phyloP scores from a whole-genome alignment of 1,139 yeast genomes.

The Suhomyces chickasaworum region DNA sequence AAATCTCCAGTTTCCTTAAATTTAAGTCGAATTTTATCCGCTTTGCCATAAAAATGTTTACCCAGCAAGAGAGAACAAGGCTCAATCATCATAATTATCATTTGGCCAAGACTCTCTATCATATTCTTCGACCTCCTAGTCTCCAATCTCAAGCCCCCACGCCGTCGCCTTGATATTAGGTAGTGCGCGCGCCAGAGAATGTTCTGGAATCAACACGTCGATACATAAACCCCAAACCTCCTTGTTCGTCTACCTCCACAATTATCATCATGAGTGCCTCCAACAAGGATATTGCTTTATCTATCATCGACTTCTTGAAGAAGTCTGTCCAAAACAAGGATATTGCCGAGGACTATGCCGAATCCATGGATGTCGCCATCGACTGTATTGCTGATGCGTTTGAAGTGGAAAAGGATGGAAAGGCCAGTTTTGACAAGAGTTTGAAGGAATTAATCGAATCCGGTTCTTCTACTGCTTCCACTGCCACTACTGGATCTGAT shows the following conservation, averaged over 20 bases:
- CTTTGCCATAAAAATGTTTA: slow-evolving; percentile 38
- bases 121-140: neutral
- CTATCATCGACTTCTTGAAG: slow-evolving; percentile 73
- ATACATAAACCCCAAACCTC: slow-evolving; percentile 5
- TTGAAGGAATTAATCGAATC: slow-evolving; percentile 48
- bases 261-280: slow-evolving; percentile 29
- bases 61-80: slow-evolving; percentile 17
- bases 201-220: slow-evolving; percentile 13
- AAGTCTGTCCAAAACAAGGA: slow-evolving; percentile 61
- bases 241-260: neutral
- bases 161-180: slow-evolving; percentile 2
- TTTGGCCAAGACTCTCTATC: slow-evolving; percentile 3
- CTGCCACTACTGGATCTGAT: slow-evolving; percentile 24
- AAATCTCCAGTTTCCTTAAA: slow-evolving; percentile 57
- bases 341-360: slow-evolving; percentile 77
- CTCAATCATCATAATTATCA: slow-evolving; percentile 7
- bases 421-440: slow-evolving; percentile 46
- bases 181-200: slow-evolving; percentile 13
- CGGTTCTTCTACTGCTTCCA: slow-evolving; percentile 21
- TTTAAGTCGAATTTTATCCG: slow-evolving; percentile 48
- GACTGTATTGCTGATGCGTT: slow-evolving; percentile 92
- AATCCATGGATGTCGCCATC: slow-evolving; percentile 93
- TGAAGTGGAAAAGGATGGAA: slow-evolving; percentile 58
- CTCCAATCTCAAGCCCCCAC: slow-evolving; percentile 1
- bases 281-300: slow-evolving; percentile 71